Evolutionary conservation across 1,284 basidiomycete species (phyloP).

Genomic region (Puccinia triticina): DNA sequence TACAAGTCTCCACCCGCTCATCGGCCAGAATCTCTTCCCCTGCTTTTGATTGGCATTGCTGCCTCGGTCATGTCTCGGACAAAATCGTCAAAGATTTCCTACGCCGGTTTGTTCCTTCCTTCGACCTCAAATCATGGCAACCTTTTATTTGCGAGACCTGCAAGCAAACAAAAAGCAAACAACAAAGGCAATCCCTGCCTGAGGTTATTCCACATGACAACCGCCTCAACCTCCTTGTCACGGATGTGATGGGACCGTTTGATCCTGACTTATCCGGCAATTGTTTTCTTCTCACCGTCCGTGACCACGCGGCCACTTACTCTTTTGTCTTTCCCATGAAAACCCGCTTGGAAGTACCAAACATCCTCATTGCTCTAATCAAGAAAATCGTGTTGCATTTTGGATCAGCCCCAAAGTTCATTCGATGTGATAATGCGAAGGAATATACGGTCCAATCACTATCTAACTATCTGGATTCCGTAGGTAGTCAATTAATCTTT

Average conservation of each 20-base stretch:
- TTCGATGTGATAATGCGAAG: constrained; percentile 1
- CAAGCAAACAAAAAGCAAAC: background rate
- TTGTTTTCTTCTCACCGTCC: background rate
- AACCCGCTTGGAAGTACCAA: background rate
- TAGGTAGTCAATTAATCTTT: background rate
- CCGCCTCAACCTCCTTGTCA: background rate
- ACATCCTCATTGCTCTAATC: background rate
- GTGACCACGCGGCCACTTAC: constrained; percentile 3
- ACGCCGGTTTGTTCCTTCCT: background rate
- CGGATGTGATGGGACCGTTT: constrained; percentile 3
- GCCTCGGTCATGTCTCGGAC: constrained; percentile 4
- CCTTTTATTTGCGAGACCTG: constrained; percentile 10
- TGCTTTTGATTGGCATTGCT: background rate
- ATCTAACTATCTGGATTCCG: background rate
- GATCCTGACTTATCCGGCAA: background rate
- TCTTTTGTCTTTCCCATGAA: constrained; percentile 12
- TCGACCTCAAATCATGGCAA: background rate
- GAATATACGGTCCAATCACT: background rate
- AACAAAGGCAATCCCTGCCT: background rate
- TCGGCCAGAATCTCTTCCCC: no score
- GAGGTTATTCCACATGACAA: background rate
- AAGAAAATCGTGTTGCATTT: background rate
- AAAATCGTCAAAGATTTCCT: background rate
- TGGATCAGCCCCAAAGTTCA: background rate
- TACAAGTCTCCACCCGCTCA: no score